These are phyloP conservation scores for Leishmania tarentolae DNA, from an alignment of 208 protist species.

Conservation along the genomic window DNA sequence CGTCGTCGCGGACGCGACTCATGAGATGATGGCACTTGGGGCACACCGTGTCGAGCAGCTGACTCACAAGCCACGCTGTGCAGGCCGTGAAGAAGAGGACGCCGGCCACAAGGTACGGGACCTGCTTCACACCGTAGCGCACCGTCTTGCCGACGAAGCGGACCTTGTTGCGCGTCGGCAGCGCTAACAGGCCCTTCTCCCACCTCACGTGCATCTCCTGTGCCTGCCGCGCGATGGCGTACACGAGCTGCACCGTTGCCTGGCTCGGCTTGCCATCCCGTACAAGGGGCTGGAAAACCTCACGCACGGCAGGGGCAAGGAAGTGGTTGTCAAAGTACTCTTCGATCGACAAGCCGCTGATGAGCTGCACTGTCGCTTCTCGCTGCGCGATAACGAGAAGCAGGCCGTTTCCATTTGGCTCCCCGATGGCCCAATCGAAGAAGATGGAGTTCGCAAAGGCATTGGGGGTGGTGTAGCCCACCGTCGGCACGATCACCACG, in stretches of 20 bases:
- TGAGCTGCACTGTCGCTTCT: conserved; percentile 81
- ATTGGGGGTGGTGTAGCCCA: conserved; percentile 79
- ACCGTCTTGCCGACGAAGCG: conserved; percentile 65
- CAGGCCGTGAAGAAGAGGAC: conserved; percentile 63
- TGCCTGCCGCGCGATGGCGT: conserved; percentile 83
- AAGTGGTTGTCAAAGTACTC: conserved; percentile 83
- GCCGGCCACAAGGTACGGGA: conserved; percentile 67
- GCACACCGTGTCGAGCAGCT: conserved; percentile 81
- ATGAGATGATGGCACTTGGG: conserved; percentile 72
- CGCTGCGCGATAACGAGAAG: conserved; percentile 81
- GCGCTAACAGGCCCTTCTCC: conserved; percentile 57
- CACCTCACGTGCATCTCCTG: conserved; percentile 77
- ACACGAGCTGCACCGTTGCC: conserved; percentile 84
- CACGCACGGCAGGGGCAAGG: conserved; percentile 62
- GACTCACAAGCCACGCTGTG: conserved; percentile 60
- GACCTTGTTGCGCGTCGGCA: conserved; percentile 73
- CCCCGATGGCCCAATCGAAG: conserved; percentile 84
- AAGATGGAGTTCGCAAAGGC: conserved; percentile 88
- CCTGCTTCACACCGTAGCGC: conserved; percentile 55
- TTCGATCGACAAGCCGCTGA: conserved; percentile 74
- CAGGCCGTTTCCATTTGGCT: conserved; percentile 75
- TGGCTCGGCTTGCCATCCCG: conserved; percentile 77
- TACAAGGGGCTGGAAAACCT: conserved; percentile 87
- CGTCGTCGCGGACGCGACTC: conserved; percentile 76
- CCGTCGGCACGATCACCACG: conserved; percentile 85